phyloP scores from a whole-genome alignment of 2,329 filamentous ascomycete genomes.

The Aureobasidium namibiae region DNA sequence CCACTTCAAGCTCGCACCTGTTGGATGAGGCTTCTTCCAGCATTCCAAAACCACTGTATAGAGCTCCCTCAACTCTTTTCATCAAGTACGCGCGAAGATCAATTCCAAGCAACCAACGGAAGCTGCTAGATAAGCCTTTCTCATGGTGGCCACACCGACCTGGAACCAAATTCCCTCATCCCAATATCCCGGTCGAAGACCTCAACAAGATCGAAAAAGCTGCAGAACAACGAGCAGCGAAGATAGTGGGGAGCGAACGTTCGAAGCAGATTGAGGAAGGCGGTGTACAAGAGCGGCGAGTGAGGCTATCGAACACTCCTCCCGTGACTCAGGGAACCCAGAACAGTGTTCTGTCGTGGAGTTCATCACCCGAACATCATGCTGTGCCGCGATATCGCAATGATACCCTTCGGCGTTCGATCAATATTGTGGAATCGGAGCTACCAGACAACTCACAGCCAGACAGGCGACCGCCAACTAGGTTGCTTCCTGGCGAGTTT shows the following conservation, averaged over 20 bases:
- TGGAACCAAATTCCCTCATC: conserved; percentile 27
- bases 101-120: conserved; percentile 40
- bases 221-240: neutral
- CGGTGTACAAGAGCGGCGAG: neutral
- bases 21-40: neutral
- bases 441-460: neutral
- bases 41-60: neutral
- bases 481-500: neutral
- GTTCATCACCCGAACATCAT: neutral
- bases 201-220: conserved; percentile 19
- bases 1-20: conserved; percentile 15
- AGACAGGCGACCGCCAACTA: neutral
- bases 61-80: conserved; percentile 2
- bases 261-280: neutral
- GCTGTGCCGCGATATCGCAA: neutral
- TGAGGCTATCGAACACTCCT: too few species aligned
- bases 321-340: neutral
- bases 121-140: conserved; percentile 38
- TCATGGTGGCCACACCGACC: conserved; percentile 32
- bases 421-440: neutral
- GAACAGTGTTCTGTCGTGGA: neutral
- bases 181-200: conserved; percentile 32
- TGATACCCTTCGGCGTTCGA: neutral
- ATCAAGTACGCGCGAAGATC: conserved; percentile 20
- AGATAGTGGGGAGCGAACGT: neutral